Conservation (phyloP, 192 early-diverging fungal species). For the Podila clonocystis region DNA sequence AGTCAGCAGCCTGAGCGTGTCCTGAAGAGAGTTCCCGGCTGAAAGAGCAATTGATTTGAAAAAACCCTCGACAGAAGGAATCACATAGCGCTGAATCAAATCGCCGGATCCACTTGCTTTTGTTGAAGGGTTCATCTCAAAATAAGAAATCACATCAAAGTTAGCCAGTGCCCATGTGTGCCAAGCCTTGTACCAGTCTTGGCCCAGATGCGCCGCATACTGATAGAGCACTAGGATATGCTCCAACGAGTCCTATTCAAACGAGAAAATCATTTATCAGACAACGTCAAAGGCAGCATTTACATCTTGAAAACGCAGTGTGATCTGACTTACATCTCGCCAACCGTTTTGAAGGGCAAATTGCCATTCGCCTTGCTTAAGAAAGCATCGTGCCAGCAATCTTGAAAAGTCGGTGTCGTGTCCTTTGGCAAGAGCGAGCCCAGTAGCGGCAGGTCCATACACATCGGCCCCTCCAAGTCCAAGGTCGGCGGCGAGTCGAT, state of each 20-base stretch:
- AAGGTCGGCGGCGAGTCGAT: slow-evolving; percentile 75
- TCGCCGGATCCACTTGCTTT: slow-evolving; percentile 6
- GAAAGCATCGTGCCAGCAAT: slow-evolving; percentile 84
- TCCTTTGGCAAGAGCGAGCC: slow-evolving; percentile 10
- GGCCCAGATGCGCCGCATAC: slow-evolving; percentile 87
- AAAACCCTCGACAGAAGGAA: slow-evolving; percentile 93
- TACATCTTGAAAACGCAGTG: neutral
- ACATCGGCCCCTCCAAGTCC: slow-evolving; percentile 53
- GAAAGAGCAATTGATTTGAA: slow-evolving; percentile 93
- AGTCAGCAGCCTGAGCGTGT: slow-evolving; percentile 92
- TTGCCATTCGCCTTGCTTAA: slow-evolving; percentile 97
- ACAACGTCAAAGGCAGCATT: neutral
- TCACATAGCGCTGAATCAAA: slow-evolving; percentile 70
- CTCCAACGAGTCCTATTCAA: slow-evolving; percentile 57
- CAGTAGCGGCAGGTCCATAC: slow-evolving; percentile 23
- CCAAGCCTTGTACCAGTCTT: slow-evolving; percentile 97
- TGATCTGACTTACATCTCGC: slow-evolving; percentile 32
- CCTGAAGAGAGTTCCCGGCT: slow-evolving; percentile 87
- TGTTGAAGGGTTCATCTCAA: slow-evolving; percentile 57
- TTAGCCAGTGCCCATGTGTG: slow-evolving; percentile 94
- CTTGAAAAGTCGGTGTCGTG: slow-evolving; percentile 30
- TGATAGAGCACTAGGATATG: slow-evolving; percentile 83
- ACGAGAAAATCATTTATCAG: neutral
- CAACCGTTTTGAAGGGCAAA: slow-evolving; percentile 58
- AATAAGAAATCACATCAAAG: slow-evolving; percentile 84